phyloP scores from a whole-genome alignment of 2,329 filamentous ascomycete genomes.

The Raffaelea ambrosiae region DNA sequence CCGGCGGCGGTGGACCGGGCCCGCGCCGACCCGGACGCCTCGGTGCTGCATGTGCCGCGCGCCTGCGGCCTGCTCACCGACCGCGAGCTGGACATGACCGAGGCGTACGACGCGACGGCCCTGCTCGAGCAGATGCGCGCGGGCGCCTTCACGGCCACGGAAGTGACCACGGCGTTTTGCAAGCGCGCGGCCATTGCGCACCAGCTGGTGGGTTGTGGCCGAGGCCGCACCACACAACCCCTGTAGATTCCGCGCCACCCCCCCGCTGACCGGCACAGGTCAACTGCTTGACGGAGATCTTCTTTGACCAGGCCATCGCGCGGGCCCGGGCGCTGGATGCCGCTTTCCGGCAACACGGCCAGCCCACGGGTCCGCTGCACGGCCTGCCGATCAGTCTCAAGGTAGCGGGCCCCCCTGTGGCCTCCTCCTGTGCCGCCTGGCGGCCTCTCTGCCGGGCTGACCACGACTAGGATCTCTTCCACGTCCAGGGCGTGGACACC shows the following conservation, averaged over 20 bases:
- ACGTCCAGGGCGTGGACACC: constrained; percentile 8
- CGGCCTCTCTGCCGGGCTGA: too few species aligned
- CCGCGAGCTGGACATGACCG: constrained; percentile 10
- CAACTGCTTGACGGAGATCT: constrained; percentile 30
- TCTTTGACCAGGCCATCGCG: constrained; percentile 23
- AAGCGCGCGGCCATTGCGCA: constrained; percentile 10
- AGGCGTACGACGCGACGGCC: constrained; percentile 6
- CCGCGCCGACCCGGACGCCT: too few species aligned
- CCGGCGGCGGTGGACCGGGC: too few species aligned
- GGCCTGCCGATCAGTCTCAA: constrained; percentile 29
- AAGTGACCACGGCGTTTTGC: constrained; percentile 10
- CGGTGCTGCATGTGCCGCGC: too few species aligned
- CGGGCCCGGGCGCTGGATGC: constrained; percentile 23
- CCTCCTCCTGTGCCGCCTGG: too few species aligned
- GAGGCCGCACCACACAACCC: too few species aligned
- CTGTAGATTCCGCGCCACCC: too few species aligned
- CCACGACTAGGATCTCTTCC: constrained; percentile 10
- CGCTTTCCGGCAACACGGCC: constrained; percentile 20
- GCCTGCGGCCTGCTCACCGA: constrained; percentile 6
- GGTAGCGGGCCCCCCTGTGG: neutral
- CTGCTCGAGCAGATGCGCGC: constrained; percentile 5
- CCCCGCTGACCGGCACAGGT: too few species aligned
- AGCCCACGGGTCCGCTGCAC: constrained; percentile 26
- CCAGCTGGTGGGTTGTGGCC: constrained; percentile 27
- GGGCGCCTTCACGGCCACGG: constrained; percentile 7